Conservation (phyloP, 441 rosid species). For the California macrophylla region DNA sequence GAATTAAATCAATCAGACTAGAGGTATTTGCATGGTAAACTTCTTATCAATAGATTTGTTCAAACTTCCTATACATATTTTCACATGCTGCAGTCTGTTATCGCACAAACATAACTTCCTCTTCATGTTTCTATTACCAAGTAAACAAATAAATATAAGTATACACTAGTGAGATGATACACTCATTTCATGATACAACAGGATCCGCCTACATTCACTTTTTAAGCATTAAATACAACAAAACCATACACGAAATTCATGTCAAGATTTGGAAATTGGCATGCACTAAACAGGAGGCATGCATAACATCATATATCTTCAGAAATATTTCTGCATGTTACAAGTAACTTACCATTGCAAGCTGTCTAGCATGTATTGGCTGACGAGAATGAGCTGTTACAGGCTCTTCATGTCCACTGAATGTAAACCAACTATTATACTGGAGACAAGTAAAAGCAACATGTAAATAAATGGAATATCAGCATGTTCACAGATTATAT, state of each 20-base stretch:
- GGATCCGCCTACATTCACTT: background rate
- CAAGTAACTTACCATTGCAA: constrained; percentile 50
- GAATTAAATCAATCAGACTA: background rate
- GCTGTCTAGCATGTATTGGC: constrained; percentile 77
- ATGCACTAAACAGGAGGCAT: background rate
- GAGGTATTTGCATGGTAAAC: background rate
- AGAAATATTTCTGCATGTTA: background rate
- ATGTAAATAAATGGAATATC: constrained; percentile 17
- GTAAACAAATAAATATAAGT: background rate
- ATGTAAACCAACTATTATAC: constrained; percentile 93
- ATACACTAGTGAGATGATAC: background rate
- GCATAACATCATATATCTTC: background rate
- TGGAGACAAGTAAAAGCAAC: constrained; percentile 29
- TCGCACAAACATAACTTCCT: background rate
- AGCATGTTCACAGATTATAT: constrained; percentile 3
- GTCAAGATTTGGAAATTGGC: background rate
- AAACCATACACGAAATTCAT: background rate
- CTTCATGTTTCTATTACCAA: background rate
- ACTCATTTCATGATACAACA: background rate
- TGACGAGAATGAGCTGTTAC: constrained; percentile 56
- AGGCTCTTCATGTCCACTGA: constrained; percentile 87
- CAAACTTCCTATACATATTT: background rate
- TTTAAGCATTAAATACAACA: background rate
- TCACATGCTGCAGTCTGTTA: background rate
- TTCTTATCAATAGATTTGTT: background rate